phyloP scores from a whole-genome alignment of 768 basidiomycete species.

The Leucogyrophana mollusca region DNA sequence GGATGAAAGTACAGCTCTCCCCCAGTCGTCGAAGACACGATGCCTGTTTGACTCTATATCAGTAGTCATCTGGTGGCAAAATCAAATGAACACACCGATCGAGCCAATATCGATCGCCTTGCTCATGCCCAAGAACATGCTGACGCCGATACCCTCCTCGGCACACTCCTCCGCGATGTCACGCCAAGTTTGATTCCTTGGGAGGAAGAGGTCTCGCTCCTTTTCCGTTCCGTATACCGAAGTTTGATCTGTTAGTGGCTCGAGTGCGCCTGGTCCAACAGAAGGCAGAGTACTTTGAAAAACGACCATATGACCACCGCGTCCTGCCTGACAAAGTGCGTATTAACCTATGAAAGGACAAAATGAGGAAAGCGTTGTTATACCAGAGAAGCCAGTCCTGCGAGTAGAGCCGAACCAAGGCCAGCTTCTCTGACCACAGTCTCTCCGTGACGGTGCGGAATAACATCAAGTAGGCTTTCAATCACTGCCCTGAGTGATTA shows the following conservation, averaged over 20 bases:
- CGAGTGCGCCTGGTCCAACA: constrained; percentile 70
- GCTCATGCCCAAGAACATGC: constrained; percentile 80
- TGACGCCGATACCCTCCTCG: constrained; percentile 87
- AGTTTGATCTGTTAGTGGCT: constrained; percentile 55
- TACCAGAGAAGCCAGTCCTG: constrained; percentile 70
- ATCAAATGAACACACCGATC: constrained; percentile 51
- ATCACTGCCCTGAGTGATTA: constrained; percentile 50
- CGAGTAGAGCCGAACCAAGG: constrained; percentile 75
- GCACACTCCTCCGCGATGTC: constrained; percentile 86
- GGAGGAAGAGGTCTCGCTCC: constrained; percentile 75
- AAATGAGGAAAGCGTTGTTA: constrained; percentile 26
- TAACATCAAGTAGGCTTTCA: constrained; percentile 59
- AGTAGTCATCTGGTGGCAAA: constrained; percentile 1
- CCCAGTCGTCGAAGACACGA: constrained; percentile 72
- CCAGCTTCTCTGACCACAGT: constrained; percentile 55
- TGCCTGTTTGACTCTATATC: constrained; percentile 38
- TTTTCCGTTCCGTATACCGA: constrained; percentile 81
- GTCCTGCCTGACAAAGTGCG: constrained; percentile 49
- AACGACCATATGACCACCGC: constrained; percentile 74
- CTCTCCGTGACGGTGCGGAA: constrained; percentile 63
- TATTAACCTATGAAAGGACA: constrained; percentile 1
- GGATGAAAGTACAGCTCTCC: constrained; percentile 94
- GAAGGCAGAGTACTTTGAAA: constrained; percentile 73
- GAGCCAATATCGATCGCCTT: constrained; percentile 85
- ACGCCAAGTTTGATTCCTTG: constrained; percentile 79